A percentile compares a stretch with the other conserved stretches of the same genome.
Conservation (phyloP, 1,284 basidiomycete genomes). For the Ustilago cynodontis region DNA sequence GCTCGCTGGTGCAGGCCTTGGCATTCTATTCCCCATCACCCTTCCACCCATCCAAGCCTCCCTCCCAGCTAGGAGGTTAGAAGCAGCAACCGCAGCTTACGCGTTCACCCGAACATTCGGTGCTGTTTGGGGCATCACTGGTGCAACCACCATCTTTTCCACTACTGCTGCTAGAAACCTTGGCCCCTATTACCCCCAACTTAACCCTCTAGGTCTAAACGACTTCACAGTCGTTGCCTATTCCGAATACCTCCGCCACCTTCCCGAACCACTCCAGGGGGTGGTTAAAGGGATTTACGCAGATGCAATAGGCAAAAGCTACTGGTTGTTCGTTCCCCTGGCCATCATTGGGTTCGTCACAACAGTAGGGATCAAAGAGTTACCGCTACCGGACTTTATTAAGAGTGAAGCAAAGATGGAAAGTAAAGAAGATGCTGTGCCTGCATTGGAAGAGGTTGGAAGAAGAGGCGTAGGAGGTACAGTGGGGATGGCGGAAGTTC, state of each 20-base stretch:
- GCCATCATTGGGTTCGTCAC: slow-evolving; percentile 34
- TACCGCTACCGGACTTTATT: slow-evolving; percentile 49
- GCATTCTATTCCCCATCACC: slow-evolving; percentile 51
- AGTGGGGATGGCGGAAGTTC: slow-evolving; percentile 11
- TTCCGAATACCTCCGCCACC: slow-evolving; percentile 13
- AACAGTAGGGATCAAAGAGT: slow-evolving; percentile 32
- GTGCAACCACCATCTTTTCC: slow-evolving; percentile 52
- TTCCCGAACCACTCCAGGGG: slow-evolving; percentile 22
- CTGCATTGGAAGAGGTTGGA: neutral
- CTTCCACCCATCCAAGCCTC: slow-evolving; percentile 52
- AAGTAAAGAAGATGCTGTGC: slow-evolving; percentile 12
- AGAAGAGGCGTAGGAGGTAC: neutral
- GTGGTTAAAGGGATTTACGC: slow-evolving; percentile 28
- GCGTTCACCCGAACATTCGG: slow-evolving; percentile 56
- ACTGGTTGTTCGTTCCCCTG: slow-evolving; percentile 37
- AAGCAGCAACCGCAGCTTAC: slow-evolving; percentile 47
- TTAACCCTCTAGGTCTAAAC: slow-evolving; percentile 36
- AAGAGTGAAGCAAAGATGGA: slow-evolving; percentile 26
- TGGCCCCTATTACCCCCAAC: slow-evolving; percentile 13
- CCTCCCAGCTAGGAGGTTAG: slow-evolving; percentile 36
- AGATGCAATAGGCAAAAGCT: slow-evolving; percentile 24
- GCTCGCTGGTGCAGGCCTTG: slow-evolving; percentile 49
- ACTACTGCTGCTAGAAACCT: slow-evolving; percentile 23
- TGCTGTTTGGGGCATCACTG: slow-evolving; percentile 52
- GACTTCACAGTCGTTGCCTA: slow-evolving; percentile 44